Conservation (phyloP, 208 protist species). For the Wallacemonas rigidus region DNA sequence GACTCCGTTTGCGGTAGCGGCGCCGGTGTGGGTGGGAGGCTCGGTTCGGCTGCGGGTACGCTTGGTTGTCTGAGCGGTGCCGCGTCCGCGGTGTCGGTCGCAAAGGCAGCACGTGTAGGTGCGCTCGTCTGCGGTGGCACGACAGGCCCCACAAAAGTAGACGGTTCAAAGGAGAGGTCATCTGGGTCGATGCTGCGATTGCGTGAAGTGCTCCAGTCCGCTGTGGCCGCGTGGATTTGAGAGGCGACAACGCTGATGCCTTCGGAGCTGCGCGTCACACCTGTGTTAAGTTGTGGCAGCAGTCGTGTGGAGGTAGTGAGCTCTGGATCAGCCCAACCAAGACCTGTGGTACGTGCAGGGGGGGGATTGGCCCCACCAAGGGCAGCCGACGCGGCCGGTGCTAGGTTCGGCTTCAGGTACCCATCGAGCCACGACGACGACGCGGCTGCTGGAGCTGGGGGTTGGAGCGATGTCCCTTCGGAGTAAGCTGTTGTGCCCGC, state of each 20-base stretch:
- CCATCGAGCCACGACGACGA: conserved; percentile 12
- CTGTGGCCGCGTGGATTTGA: conserved; percentile 10
- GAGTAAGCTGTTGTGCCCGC: background rate
- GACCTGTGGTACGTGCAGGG: conserved; percentile 8
- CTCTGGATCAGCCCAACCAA: conserved; percentile 3
- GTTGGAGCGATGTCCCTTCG: background rate
- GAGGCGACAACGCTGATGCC: conserved; percentile 14
- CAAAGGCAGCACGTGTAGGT: no score
- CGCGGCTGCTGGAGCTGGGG: background rate
- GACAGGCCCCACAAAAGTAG: conserved; percentile 33
- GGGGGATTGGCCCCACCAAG: conserved; percentile 1
- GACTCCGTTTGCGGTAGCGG: background rate
- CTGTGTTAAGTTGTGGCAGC: background rate
- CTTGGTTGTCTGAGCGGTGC: no score
- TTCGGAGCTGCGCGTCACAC: background rate
- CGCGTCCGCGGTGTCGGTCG: no score
- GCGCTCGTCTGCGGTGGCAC: background rate
- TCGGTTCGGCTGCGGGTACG: background rate
- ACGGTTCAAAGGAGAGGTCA: conserved; percentile 50
- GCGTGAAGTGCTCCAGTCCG: background rate
- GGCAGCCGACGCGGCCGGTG: background rate
- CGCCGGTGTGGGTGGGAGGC: background rate
- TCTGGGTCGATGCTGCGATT: conserved; percentile 17
- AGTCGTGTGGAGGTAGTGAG: conserved; percentile 6
- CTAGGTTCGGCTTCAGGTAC: conserved; percentile 6